Evolutionary conservation across 139 green algal genomes (phyloP), one percentile per base, ranked within the genome.

Genomic region (Chlamydomonas urium): DNA sequence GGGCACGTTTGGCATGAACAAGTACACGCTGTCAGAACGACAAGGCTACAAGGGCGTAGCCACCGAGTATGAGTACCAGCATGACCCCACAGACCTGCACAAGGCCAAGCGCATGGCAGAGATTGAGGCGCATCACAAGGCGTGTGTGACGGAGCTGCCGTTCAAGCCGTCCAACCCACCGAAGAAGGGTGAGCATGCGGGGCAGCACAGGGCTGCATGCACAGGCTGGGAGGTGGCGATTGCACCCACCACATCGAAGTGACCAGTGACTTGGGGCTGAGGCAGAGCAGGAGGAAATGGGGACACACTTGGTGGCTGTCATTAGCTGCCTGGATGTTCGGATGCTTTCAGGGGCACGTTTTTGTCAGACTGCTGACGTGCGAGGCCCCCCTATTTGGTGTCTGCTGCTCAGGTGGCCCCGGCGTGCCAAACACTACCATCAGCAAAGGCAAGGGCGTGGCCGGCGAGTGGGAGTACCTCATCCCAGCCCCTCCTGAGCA

Each of bases 111-210:
- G 62, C 45, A 2, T 69, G 31, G 73, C 75, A 57, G 77, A 67
- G 19, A 32, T 45, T 2, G 74, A 78, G 53, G 76, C 79, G 24
- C 66, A 83, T 42, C 50, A 61, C 24, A 83, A 85, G 47, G 77
- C 67, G 2, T 48, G 66, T 4, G 79, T 72, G 19, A 69, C 38
- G 31, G 45, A 79, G 33, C 38, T 60, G 31, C 83, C 84, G 1
- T 90, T 90, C 81, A 82, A 70, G 59, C 85, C 85, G 4, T 69
- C 78, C 1, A 77, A 80, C 34, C 83, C 79, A 23, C 56, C 79
- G 6, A 81, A 79, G 63, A 69, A 69, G 28, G 83, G 83, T 63
- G 53, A 17, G 53, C 14, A n/a, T n/a, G n/a, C n/a, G n/a, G n/a
- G n/a, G n/a, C n/a, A n/a, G n/a, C n/a, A n/a, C n/a, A n/a, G n/a